A percentile compares a stretch with the other conserved stretches of the same genome.
phyloP scores from a whole-genome alignment of 768 basidiomycete species.

The Tylopilus cervinicoccineus region DNA sequence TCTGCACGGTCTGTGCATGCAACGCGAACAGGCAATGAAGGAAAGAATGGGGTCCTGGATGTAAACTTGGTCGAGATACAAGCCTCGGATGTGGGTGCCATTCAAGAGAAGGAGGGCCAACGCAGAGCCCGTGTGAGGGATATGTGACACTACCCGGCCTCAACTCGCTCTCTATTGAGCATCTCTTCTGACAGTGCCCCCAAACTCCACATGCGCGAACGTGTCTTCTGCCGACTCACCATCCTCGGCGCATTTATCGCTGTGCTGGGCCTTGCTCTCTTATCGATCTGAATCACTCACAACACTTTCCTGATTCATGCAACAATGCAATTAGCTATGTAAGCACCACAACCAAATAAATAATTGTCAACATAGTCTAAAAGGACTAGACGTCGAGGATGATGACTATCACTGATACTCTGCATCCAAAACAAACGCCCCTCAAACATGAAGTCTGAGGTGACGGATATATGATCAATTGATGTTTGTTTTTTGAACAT shows the following conservation, averaged over 20 bases:
- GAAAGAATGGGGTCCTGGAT: slow-evolving; percentile 11
- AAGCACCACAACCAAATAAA: no score
- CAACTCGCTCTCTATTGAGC: slow-evolving; percentile 79
- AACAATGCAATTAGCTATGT: no score
- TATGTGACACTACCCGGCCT: slow-evolving; percentile 52
- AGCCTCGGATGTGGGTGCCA: slow-evolving; percentile 7
- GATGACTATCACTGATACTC: no score
- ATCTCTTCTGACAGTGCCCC: slow-evolving; percentile 59
- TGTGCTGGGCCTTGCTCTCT: slow-evolving; percentile 59
- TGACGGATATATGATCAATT: no score
- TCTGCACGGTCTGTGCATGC: no score
- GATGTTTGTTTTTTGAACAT: no score
- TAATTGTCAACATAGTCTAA: no score
- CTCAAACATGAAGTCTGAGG: no score
- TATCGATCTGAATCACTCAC: no score
- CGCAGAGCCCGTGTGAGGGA: slow-evolving; percentile 9
- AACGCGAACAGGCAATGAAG: slow-evolving; percentile 5
- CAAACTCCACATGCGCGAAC: slow-evolving; percentile 55
- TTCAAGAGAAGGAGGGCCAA: slow-evolving; percentile 6
- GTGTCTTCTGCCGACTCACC: slow-evolving; percentile 51
- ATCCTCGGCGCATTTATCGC: slow-evolving; percentile 62
- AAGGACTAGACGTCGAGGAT: no score
- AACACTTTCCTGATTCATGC: no score
- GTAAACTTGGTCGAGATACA: slow-evolving; percentile 15
- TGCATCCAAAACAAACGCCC: no score